Conservation (phyloP, 345 rosid genomes). For the Noccaea bulbosa region DNA sequence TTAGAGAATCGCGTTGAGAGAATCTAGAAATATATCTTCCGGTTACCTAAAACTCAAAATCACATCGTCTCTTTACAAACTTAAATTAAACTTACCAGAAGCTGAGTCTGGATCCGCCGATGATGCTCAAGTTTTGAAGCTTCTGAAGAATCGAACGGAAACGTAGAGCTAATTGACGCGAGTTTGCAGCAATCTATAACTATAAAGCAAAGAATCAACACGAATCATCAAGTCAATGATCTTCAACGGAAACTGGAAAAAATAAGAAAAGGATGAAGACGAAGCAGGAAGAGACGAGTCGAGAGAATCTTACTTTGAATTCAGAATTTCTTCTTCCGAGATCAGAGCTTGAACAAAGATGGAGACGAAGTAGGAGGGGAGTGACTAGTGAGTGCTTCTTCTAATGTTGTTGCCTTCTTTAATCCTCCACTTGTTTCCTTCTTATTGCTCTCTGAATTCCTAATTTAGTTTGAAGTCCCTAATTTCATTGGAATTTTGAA, state of each 20-base stretch:
- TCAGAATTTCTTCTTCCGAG: not conserved
- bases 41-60: constrained; percentile 3
- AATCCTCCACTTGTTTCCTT: too few relatives aligned
- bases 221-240: constrained; percentile 22
- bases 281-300: constrained; percentile 1
- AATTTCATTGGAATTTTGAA: not conserved
- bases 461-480: too few relatives aligned
- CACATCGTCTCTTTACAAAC: not conserved
- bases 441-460: too few relatives aligned
- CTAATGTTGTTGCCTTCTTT: not conserved
- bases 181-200: constrained; percentile 32
- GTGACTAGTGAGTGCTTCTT: not conserved
- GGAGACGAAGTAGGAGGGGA: not conserved
- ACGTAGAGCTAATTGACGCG: constrained; percentile 16
- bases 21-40: not conserved
- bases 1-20: not conserved
- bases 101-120: constrained; percentile 15
- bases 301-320: constrained; percentile 15
- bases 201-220: constrained; percentile 4
- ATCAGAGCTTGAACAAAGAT: constrained; percentile 18
- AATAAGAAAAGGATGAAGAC: not conserved
- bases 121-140: not conserved
- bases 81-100: constrained; percentile 26
- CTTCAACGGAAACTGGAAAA: not conserved
- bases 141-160: not conserved